Conservation (phyloP, 495 filamentous ascomycete genomes). For the Xylaria venustula region DNA sequence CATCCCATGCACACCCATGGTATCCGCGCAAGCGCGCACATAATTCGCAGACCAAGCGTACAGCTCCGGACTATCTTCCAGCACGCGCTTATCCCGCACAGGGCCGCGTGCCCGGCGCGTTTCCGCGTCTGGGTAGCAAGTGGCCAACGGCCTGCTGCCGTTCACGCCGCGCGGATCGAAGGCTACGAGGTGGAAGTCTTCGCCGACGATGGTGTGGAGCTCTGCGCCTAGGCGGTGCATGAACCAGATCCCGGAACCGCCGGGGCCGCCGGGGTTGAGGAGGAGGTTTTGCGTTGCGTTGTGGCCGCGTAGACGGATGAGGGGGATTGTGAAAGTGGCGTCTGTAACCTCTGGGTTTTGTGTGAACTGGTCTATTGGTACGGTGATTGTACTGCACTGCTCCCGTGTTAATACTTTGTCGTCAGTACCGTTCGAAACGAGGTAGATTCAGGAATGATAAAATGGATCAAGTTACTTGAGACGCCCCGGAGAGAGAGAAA, state of each 20-base stretch:
- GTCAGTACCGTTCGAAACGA: no score
- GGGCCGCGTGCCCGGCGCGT: slow-evolving; percentile 22
- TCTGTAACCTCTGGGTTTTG: slow-evolving; percentile 19
- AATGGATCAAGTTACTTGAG: no score
- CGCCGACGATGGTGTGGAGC: slow-evolving; percentile 39
- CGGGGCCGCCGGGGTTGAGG: slow-evolving; percentile 48
- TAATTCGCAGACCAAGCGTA: slow-evolving; percentile 39
- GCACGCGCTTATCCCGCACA: slow-evolving; percentile 26
- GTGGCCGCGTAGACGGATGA: slow-evolving; percentile 39
- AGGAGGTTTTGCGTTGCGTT: slow-evolving; percentile 43
- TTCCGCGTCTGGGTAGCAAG: slow-evolving; percentile 36
- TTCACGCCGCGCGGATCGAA: slow-evolving; percentile 50
- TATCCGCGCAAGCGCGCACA: slow-evolving; percentile 39
- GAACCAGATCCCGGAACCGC: slow-evolving; percentile 38
- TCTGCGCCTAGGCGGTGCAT: slow-evolving; percentile 32
- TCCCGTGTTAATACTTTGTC: no score
- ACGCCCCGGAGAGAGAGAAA: neutral
- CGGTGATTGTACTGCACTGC: slow-evolving; percentile 25
- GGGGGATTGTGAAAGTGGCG: slow-evolving; percentile 42
- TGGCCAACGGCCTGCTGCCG: slow-evolving; percentile 33
- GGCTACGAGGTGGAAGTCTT: slow-evolving; percentile 42
- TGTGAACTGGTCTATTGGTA: slow-evolving; percentile 48
- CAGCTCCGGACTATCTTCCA: slow-evolving; percentile 38
- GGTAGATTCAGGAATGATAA: no score
- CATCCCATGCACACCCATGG: slow-evolving; percentile 37